phyloP scores from a whole-genome alignment of 2,329 filamentous ascomycete genomes.

The Stemphylium lycopersici region DNA sequence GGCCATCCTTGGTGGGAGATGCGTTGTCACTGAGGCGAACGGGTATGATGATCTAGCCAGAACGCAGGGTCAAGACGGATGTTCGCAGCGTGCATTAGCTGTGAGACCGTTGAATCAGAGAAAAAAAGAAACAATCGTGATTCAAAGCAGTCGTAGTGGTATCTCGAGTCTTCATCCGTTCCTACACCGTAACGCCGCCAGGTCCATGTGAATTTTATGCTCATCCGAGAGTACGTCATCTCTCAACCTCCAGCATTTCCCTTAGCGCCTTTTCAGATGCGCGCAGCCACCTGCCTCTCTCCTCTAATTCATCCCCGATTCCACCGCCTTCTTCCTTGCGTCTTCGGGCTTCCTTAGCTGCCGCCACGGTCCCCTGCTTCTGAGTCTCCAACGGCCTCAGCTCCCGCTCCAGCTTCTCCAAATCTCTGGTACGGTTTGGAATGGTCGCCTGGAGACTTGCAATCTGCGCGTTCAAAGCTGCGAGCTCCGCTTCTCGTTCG shows the following conservation, averaged over 20 bases:
- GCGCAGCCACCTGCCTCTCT: constrained; percentile 75
- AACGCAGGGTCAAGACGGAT: background rate
- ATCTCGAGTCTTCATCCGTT: constrained; percentile 12
- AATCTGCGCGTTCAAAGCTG: constrained; percentile 52
- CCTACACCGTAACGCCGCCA: constrained; percentile 15
- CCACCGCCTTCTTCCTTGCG: constrained; percentile 70
- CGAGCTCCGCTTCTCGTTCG: constrained; percentile 50
- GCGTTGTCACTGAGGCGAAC: constrained; percentile 17
- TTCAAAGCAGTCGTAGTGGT: constrained; percentile 20
- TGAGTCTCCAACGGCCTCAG: constrained; percentile 71
- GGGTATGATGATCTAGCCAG: constrained; percentile 1
- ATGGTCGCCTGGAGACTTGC: constrained; percentile 63
- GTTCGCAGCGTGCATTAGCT: background rate
- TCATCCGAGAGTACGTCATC: constrained; percentile 9
- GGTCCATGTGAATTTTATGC: background rate
- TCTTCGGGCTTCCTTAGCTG: constrained; percentile 73
- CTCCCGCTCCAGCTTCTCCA: constrained; percentile 71
- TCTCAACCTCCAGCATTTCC: constrained; percentile 65
- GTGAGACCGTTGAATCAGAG: background rate
- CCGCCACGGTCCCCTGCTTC: constrained; percentile 67
- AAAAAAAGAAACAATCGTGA: background rate
- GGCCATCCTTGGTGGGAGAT: constrained; percentile 10
- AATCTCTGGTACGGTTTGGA: constrained; percentile 69
- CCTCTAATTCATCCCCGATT: constrained; percentile 75
- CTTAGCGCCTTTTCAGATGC: constrained; percentile 69